Conservation (phyloP, 495 filamentous ascomycete genomes). For the Delitschia confertaspora region DNA sequence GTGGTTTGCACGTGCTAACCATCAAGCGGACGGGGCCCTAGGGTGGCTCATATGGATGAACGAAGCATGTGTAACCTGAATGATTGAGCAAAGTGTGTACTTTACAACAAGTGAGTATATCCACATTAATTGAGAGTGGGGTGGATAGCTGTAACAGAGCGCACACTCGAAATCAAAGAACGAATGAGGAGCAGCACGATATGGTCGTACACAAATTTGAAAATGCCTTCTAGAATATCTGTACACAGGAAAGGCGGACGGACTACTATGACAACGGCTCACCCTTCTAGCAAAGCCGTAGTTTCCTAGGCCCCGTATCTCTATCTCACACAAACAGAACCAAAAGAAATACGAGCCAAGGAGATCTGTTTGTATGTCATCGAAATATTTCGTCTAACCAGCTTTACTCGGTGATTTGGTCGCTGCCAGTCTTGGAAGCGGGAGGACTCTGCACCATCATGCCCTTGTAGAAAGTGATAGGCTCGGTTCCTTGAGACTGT, state of each 20-base stretch:
- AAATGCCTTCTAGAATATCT: conserved; percentile 24
- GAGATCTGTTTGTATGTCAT: conserved; percentile 4
- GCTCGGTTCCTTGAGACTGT: conserved; percentile 77
- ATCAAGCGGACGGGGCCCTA: too few species aligned
- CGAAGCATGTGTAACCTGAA: too few species aligned
- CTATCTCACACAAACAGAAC: conserved; percentile 20
- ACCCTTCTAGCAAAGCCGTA: conserved; percentile 6
- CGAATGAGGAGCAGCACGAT: too few species aligned
- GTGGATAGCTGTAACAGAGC: too few species aligned
- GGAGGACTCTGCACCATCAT: conserved; percentile 65
- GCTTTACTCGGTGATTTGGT: conserved; percentile 19
- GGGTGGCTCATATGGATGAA: too few species aligned
- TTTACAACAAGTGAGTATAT: too few species aligned
- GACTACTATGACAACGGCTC: conserved; percentile 23
- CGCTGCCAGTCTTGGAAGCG: neutral
- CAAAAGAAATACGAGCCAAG: conserved; percentile 17
- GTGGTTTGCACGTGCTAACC: too few species aligned
- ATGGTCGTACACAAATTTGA: too few species aligned
- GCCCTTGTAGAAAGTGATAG: conserved; percentile 79
- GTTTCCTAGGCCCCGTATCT: conserved; percentile 2
- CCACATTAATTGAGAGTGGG: too few species aligned
- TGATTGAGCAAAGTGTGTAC: too few species aligned
- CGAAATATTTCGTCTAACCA: conserved; percentile 8
- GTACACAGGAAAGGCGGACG: conserved; percentile 27
- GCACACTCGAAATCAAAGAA: too few species aligned